These are phyloP conservation scores for Trametes sp. DNA, from an alignment of 1,284 basidiomycete genomes.

Conservation along the genomic window DNA sequence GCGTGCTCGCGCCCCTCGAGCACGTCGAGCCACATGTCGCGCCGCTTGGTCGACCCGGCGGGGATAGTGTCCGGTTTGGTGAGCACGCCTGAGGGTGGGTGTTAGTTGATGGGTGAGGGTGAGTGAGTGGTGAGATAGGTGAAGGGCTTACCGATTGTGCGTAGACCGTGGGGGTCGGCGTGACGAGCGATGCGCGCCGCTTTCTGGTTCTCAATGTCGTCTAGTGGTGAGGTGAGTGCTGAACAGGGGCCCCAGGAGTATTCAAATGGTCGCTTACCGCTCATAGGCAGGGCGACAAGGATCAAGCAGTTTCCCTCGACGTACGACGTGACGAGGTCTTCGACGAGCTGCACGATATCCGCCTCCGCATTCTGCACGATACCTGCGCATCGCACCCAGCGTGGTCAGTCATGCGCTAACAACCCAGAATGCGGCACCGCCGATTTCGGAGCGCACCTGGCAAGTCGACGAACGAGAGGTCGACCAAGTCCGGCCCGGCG, in stretches of 20 bases:
- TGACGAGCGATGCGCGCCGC: constrained; percentile 60
- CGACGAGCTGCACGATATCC: constrained; percentile 53
- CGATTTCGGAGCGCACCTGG: constrained; percentile 49
- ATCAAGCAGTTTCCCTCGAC: constrained; percentile 56
- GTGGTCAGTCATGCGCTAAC: neutral
- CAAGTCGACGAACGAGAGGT: constrained; percentile 54
- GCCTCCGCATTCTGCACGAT: constrained; percentile 61
- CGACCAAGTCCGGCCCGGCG: constrained; percentile 51
- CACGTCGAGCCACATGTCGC: constrained; percentile 55
- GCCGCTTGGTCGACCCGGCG: constrained; percentile 51
- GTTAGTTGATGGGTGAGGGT: neutral
- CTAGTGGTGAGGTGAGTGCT: constrained; percentile 42
- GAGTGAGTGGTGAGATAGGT: neutral
- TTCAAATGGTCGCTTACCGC: constrained; percentile 47
- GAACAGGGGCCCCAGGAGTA: neutral
- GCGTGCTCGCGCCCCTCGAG: constrained; percentile 52
- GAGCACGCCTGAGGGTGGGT: constrained; percentile 57
- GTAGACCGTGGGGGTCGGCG: constrained; percentile 57
- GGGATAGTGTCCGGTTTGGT: constrained; percentile 69
- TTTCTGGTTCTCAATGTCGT: constrained; percentile 71
- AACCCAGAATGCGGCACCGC: constrained; percentile 42
- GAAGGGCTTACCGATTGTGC: constrained; percentile 62
- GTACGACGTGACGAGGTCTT: constrained; percentile 53
- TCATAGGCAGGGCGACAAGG: constrained; percentile 68
- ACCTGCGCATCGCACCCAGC: constrained; percentile 44